Percentiles rank a stretch among this genome's conserved stretches.
These are phyloP conservation scores for Oryza glumipatula DNA, from an alignment of 176 grass and related monocot species.

Conservation along the genomic window DNA sequence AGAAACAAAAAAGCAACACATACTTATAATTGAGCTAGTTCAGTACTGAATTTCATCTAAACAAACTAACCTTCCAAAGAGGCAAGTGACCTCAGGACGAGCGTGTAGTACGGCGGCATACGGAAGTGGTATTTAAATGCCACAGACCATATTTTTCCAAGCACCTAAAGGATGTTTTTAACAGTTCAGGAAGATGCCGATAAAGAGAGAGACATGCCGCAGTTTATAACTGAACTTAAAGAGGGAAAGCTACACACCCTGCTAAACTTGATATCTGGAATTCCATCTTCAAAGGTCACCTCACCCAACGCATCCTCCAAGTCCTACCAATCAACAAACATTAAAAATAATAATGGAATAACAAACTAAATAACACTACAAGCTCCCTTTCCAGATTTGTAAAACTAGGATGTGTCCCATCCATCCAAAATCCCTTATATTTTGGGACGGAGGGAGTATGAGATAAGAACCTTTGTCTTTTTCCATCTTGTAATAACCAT, in stretches of 20 bases:
- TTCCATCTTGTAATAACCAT: neutral
- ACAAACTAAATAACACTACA: neutral
- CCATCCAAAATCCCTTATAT: too few relatives aligned
- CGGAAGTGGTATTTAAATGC: slow-evolving; percentile 91
- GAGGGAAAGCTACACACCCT: slow-evolving; percentile 50
- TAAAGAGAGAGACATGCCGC: slow-evolving; percentile 18
- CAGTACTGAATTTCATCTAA: slow-evolving; percentile 26
- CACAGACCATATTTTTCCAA: slow-evolving; percentile 87
- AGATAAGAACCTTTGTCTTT: slow-evolving; percentile 7
- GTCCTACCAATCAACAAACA: slow-evolving; percentile 59
- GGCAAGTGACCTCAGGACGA: slow-evolving; percentile 88
- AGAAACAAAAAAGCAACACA: slow-evolving; percentile 8
- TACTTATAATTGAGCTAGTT: neutral
- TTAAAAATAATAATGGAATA: neutral
- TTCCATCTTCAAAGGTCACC: slow-evolving; percentile 76
- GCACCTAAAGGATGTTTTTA: slow-evolving; percentile 70
- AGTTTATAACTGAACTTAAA: slow-evolving; percentile 24
- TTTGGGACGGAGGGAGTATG: neutral
- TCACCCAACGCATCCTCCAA: slow-evolving; percentile 87
- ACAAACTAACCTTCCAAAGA: slow-evolving; percentile 81
- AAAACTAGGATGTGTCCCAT: too few relatives aligned
- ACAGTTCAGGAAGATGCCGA: slow-evolving; percentile 22
- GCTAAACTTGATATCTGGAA: slow-evolving; percentile 97
- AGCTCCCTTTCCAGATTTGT: neutral
- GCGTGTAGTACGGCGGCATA: slow-evolving; percentile 93